Conservation (phyloP, 345 rosid species). For the Eucalyptus cloeziana region DNA sequence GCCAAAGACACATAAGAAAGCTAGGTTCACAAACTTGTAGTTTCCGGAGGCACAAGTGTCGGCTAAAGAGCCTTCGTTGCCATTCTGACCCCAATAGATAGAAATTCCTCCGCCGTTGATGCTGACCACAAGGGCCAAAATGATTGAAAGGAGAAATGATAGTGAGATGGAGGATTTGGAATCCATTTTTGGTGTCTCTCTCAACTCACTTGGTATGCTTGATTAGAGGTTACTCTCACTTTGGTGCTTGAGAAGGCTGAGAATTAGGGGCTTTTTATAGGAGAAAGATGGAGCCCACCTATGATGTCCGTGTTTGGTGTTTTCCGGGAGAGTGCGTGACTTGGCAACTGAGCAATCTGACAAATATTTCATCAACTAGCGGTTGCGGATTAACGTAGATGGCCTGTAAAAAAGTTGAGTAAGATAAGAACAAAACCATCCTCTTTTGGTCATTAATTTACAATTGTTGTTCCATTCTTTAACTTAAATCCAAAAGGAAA, state of each 20-base stretch:
- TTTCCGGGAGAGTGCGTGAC: neutral
- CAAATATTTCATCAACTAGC: neutral
- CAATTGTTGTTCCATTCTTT: neutral
- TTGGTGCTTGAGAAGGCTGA: neutral
- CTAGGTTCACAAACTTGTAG: slow-evolving; percentile 5
- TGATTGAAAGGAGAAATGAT: neutral
- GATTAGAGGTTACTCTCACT: neutral
- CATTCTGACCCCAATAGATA: slow-evolving; percentile 24
- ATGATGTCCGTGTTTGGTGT: neutral
- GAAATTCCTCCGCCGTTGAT: slow-evolving; percentile 1
- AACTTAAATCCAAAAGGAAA: neutral
- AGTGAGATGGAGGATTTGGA: neutral
- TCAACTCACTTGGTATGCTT: neutral
- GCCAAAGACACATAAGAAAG: slow-evolving; percentile 12
- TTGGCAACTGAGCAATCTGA: neutral
- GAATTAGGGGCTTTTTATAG: neutral
- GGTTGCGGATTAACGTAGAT: neutral
- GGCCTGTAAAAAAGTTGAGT: neutral
- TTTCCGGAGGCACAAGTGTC: slow-evolving; percentile 10
- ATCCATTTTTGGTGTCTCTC: neutral
- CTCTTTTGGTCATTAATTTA: neutral
- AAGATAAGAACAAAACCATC: neutral
- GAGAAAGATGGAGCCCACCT: neutral
- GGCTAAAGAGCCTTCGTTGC: slow-evolving; percentile 7
- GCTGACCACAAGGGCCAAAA: neutral